Evolutionary conservation across 2,329 filamentous ascomycete species (phyloP), one percentile per base, ranked within the genome.

Genomic region (Tolypocladium sp.): DNA sequence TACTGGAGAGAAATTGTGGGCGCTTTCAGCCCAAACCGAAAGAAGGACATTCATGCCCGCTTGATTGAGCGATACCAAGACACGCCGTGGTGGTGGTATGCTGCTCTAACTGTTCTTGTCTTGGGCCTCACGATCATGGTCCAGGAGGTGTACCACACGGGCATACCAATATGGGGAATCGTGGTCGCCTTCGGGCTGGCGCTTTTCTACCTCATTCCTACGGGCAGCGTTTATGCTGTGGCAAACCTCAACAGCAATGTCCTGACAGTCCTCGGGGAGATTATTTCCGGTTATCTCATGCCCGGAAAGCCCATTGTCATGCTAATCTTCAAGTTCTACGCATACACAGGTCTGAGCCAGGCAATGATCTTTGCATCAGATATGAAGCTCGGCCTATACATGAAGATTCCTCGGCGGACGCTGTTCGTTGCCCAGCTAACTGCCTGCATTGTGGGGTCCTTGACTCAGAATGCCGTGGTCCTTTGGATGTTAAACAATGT

Each of bases 1-100:
- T 71, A 77, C 55, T 74, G 74, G 49, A 75, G 73, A 41, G 76
- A 78, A 57, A 73, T 77, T 13, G 75, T 71, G 69, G 75, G 75
- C 59, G 71, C 78, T 0, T 66, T 81, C 54, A 78, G 73, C 67
- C 69, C 75, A 3, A 74, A 80, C 27, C 73, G 75, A 49, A 78
- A 64, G 42, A 61, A 64, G 6, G 73, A 76, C 57, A 63, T 75
- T 20, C 74, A 76, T 56, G 65, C 71, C 41, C 66, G 69, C n/a
- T 60, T 76, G 12, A 72, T 71, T 57, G 63, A 60, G 17, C 63
- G 59, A 1, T 76, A 76, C 52, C 61, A 63, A 3, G 72, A 74
- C 40, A 72, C 71, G 0, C 74, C 73, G 0, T 73, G 76, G 46
- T 75, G 73, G 73, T 77, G 74, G 74, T 76, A 75, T 52, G 68